These are phyloP conservation scores for Suillus occidentalis DNA, from an alignment of 768 basidiomycete species.

Conservation along the genomic window DNA sequence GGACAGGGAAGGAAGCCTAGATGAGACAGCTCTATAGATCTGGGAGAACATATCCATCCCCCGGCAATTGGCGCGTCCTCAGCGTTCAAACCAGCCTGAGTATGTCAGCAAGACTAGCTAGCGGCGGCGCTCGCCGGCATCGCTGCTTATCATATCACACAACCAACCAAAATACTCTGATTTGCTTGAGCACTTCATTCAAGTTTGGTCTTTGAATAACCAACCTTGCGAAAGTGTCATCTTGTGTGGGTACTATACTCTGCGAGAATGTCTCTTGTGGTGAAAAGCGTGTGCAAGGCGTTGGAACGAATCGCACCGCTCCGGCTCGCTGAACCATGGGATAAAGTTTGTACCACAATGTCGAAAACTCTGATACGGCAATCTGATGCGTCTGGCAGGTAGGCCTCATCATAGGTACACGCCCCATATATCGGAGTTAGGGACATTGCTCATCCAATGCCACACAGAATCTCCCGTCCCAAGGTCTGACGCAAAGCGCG, in stretches of 20 bases:
- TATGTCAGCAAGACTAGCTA: too few relatives aligned
- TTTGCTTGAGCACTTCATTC: not conserved
- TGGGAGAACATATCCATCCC: constrained; percentile 9
- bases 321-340: constrained; percentile 86
- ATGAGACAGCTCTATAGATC: constrained; percentile 9
- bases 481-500: constrained; percentile 44
- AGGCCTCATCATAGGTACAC: constrained; percentile 69
- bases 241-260: not conserved
- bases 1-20: constrained; percentile 6
- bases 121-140: too few relatives aligned
- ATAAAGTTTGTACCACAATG: constrained; percentile 67
- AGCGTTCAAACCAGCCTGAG: too few relatives aligned
- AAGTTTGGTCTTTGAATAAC: not conserved
- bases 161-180: not conserved
- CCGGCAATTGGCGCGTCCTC: not conserved
- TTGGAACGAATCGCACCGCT: constrained; percentile 89
- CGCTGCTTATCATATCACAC: not conserved
- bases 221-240: not conserved
- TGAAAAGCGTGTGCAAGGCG: constrained; percentile 55
- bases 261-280: constrained; percentile 12
- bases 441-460: constrained; percentile 2
- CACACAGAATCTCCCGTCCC: constrained; percentile 52
- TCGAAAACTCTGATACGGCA: constrained; percentile 5
- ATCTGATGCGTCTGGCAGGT: constrained; percentile 43
- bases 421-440: constrained; percentile 8